Conservation (phyloP, 805 yeast genomes). For the Lipomyces sp. region DNA sequence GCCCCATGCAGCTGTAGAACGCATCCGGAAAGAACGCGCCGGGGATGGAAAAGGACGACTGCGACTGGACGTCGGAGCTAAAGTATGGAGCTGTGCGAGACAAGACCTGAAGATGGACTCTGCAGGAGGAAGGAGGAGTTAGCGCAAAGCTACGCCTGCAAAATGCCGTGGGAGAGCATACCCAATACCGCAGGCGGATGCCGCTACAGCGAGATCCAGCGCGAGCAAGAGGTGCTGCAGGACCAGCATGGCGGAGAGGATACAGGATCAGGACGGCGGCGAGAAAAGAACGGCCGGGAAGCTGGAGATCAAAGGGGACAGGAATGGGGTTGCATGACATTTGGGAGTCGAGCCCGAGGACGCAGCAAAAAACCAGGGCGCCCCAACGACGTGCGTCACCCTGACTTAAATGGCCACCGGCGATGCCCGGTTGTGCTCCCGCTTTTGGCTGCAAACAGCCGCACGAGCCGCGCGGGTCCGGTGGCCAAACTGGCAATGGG, state of each 20-base stretch:
- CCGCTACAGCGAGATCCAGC: background rate
- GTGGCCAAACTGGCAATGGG: no score
- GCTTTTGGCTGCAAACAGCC: no score
- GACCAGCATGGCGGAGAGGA: background rate
- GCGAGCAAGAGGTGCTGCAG: background rate
- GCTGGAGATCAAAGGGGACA: no score
- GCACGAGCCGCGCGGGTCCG: no score
- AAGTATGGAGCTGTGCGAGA: constrained; percentile 37
- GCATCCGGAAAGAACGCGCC: constrained; percentile 73
- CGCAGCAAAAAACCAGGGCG: no score
- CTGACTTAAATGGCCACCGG: no score
- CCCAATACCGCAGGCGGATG: constrained; percentile 13
- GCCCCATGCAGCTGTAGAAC: constrained; percentile 56
- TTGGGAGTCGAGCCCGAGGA: no score
- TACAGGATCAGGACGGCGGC: background rate
- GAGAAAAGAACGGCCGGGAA: no score
- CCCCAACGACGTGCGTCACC: no score
- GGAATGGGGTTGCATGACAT: no score
- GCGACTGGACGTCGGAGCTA: constrained; percentile 39
- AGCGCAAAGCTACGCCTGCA: background rate
- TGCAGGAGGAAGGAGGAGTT: background rate
- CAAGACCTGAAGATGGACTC: constrained; percentile 42
- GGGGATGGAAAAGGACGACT: constrained; percentile 42
- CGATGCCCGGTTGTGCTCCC: no score
- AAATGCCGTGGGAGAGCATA: background rate